Base-by-base conservation (phyloP, 176 grass and related monocot species). In the Aegilops sharonensis region DNA sequence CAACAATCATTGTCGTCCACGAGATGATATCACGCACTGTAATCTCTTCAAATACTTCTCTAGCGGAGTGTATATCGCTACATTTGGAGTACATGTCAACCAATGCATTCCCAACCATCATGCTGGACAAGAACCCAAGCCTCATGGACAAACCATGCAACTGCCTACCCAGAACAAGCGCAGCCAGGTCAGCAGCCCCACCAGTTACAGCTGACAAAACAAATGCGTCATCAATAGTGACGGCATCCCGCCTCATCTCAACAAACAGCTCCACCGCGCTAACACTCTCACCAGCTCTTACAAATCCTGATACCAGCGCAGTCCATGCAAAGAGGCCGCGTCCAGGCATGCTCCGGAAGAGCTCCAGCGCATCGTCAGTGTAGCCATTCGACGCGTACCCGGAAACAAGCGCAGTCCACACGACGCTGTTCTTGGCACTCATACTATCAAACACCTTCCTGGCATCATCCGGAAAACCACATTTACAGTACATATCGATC, bases 51-150 rank as follows among this genome's bases (percentile, higher is more conserved):
- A 95, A 98, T 32, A 98, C 88, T 64, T 90, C 91, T 88, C 93
- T 92, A 21, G 96, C 96, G 36, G 90, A 94, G 21, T 84, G 77
- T 84, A 98, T 91, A 54, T 92, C 92, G n/a, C 90, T 94, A 64
- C 96, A 98, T 82, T 98, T 95, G 13, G 96, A 93, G 79, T 98
- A 98, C 92, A 98, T 95, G 87, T 95, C 94, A 25, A 95, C 85
- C 64, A 98, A 64, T 10, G 93, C 86, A 68, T 98, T 98, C 6
- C 90, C 82, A 57, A 95, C 45, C 64, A 95, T 88, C 47, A 89
- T 87, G 73, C 83, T 87, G 62, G 79, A 89, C 70, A 60, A 21
- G 61, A 93, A 98, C 12, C 93, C 96, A 15, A 95, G 65, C 29
- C 85, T 84, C 42, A 82, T 39, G 11, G 84, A 83, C 4, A 94